Percentiles rank a stretch among this genome's conserved stretches.
Evolutionary conservation across 768 basidiomycete genomes (phyloP).

Genomic region (Botryobasidium botryosum): DNA sequence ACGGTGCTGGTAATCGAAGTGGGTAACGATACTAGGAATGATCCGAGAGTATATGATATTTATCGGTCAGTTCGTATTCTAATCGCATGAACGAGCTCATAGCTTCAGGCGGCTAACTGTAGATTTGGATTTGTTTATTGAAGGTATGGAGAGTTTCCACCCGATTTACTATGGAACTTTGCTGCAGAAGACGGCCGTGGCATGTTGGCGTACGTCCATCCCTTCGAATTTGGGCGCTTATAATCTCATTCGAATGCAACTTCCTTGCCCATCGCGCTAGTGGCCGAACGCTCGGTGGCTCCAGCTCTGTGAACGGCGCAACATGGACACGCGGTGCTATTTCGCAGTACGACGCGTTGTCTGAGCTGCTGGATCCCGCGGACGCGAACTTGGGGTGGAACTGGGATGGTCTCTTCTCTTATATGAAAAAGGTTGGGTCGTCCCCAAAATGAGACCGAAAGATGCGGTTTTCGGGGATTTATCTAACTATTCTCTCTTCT

Average conservation of each 20-base stretch:
- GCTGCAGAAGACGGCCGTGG: too few relatives aligned
- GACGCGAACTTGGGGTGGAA: constrained; percentile 22
- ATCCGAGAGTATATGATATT: constrained; percentile 30
- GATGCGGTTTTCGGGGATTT: constrained; percentile 1
- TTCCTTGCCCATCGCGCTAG: background rate
- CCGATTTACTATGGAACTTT: too few relatives aligned
- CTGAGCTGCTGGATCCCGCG: constrained; percentile 19
- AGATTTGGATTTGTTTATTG: too few relatives aligned
- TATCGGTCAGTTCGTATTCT: constrained; percentile 25
- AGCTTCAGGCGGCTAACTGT: too few relatives aligned
- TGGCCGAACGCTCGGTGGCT: constrained; percentile 26
- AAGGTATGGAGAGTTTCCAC: too few relatives aligned
- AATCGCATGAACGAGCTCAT: too few relatives aligned
- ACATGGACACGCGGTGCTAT: constrained; percentile 28
- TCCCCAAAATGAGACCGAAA: too few relatives aligned
- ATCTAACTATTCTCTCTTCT: background rate
- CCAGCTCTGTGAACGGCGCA: constrained; percentile 32
- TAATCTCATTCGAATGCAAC: too few relatives aligned
- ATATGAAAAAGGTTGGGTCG: constrained; percentile 20
- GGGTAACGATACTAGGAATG: constrained; percentile 30
- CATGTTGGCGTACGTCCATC: too few relatives aligned
- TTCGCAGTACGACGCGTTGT: constrained; percentile 29
- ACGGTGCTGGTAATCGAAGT: constrained; percentile 36
- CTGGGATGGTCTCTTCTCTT: constrained; percentile 22
- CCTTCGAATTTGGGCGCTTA: too few relatives aligned